Conservation (phyloP, 345 rosid species). For the Salix suchowensis region DNA sequence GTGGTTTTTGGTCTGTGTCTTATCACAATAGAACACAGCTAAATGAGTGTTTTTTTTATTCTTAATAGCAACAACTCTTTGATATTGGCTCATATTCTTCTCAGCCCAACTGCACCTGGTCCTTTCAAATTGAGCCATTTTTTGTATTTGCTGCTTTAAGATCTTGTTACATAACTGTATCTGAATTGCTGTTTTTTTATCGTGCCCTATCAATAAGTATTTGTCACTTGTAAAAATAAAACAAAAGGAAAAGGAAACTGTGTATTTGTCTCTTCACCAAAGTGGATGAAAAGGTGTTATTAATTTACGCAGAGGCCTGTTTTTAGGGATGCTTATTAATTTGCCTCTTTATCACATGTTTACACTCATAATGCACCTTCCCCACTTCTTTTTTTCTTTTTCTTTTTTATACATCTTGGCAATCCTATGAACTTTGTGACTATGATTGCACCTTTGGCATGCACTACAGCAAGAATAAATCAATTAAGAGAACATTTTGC, state of each 20-base stretch:
- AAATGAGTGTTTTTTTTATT: neutral
- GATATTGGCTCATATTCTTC: neutral
- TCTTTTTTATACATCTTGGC: neutral
- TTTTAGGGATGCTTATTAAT: no score
- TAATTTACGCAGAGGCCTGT: no score
- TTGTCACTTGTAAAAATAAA: neutral
- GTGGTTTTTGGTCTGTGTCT: neutral
- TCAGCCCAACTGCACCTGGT: neutral
- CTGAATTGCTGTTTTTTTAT: neutral
- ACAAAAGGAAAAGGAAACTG: neutral
- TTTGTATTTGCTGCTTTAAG: no score
- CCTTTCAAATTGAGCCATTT: neutral
- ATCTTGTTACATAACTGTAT: neutral
- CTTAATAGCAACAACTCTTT: neutral
- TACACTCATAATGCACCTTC: neutral
- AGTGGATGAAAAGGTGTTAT: neutral
- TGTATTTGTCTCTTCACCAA: neutral
- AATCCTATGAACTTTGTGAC: neutral
- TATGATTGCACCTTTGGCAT: neutral
- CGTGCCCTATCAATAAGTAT: neutral
- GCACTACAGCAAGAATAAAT: neutral
- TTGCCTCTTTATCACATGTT: no score
- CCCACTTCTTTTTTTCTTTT: neutral
- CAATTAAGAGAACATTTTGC: neutral
- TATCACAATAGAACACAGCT: neutral